These are phyloP conservation scores for Ilex aquifolium DNA, from an alignment of 257 asterid species.

Conservation along the genomic window DNA sequence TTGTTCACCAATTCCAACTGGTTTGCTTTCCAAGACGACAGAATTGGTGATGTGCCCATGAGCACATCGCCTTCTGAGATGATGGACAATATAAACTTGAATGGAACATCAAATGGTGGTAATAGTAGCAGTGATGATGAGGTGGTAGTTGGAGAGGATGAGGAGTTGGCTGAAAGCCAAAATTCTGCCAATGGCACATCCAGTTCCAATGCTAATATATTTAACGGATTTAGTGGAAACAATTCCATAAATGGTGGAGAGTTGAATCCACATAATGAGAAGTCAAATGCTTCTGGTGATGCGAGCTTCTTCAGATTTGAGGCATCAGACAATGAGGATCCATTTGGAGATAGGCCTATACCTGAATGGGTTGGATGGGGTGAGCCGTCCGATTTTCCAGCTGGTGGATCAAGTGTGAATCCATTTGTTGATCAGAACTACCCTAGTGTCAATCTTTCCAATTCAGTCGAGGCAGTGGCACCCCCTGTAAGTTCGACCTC, in stretches of 20 bases:
- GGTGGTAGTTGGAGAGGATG: slow-evolving; percentile 89
- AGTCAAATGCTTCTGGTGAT: slow-evolving; percentile 34
- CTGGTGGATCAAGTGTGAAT: slow-evolving; percentile 54
- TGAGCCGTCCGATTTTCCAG: slow-evolving; percentile 52
- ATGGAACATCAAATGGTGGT: slow-evolving; percentile 49
- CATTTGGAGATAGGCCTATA: slow-evolving; percentile 70
- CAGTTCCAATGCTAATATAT: slow-evolving; percentile 19
- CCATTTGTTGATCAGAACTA: slow-evolving; percentile 54
- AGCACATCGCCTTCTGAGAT: slow-evolving; percentile 54
- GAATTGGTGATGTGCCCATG: slow-evolving; percentile 38
- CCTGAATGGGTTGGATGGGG: slow-evolving; percentile 99
- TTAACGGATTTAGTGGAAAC: slow-evolving; percentile 23
- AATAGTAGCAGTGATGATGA: slow-evolving; percentile 75
- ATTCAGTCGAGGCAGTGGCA: slow-evolving; percentile 19
- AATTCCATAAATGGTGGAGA: slow-evolving; percentile 23
- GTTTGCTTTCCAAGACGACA: slow-evolving; percentile 95
- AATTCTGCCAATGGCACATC: slow-evolving; percentile 33
- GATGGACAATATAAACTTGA: slow-evolving; percentile 54
- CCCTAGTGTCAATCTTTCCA: slow-evolving; percentile 18
- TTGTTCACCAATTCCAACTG: slow-evolving; percentile 98
- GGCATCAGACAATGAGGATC: slow-evolving; percentile 62
- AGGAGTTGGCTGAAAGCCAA: slow-evolving; percentile 49
- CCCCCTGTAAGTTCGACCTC: slow-evolving; percentile 28
- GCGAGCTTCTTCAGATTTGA: slow-evolving; percentile 56
- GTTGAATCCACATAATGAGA: slow-evolving; percentile 22